A percentile compares a stretch with the other conserved stretches of the same genome.
phyloP scores from a whole-genome alignment of 306 rosid genomes.

The Cicer chorassanicum region DNA sequence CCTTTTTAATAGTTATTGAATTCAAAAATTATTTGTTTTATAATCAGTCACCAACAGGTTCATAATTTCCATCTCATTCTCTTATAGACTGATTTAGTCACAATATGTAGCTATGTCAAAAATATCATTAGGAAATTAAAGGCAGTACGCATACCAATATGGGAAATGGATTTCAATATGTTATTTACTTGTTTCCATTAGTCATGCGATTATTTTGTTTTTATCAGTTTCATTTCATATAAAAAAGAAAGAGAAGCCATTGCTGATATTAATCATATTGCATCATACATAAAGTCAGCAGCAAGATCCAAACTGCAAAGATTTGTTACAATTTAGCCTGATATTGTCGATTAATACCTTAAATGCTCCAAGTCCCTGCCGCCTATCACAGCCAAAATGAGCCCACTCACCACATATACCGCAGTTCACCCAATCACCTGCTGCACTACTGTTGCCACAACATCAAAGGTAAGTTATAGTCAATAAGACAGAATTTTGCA shows the following conservation, averaged over 20 bases:
- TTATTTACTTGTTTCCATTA: constrained; percentile 12
- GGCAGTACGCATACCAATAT: not conserved
- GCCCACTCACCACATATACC: constrained; percentile 99
- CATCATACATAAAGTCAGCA: constrained; percentile 28
- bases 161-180: not conserved
- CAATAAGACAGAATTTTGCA: constrained; percentile 17
- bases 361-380: constrained; percentile 95
- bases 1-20: too few relatives aligned
- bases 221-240: constrained; percentile 21
- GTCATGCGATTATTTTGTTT: not conserved
- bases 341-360: constrained; percentile 60
- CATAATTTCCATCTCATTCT: constrained; percentile 5
- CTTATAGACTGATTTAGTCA: not conserved
- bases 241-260: constrained; percentile 16
- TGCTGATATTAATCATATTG: not conserved
- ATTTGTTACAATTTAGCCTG: constrained; percentile 35
- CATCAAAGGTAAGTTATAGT: constrained; percentile 37
- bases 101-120: constrained; percentile 13
- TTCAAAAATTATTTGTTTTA: too few relatives aligned
- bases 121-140: constrained; percentile 9
- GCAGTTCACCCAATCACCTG: constrained; percentile 98
- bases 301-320: constrained; percentile 31
- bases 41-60: too few relatives aligned
- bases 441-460: constrained; percentile 80
- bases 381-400: constrained; percentile 93